Evolutionary conservation across 306 rosid genomes (phyloP), one percentile per base, ranked within the genome.

Genomic region (Astragalus glycyphyllos): DNA sequence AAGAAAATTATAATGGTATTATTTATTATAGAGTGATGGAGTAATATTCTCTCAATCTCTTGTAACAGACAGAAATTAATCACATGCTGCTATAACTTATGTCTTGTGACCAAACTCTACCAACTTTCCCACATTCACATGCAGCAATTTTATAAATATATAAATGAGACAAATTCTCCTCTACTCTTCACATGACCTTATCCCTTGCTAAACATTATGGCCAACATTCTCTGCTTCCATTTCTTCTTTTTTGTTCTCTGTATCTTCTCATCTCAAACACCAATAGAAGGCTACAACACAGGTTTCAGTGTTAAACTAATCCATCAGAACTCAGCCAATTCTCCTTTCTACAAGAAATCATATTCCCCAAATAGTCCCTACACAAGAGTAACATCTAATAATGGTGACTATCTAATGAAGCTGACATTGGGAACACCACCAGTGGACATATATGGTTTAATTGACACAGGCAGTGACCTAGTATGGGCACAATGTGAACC

Each of bases 401-500:
- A 72, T 14, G 87, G 88, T 0, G 83, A 85, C 40, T 78, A 81
- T 68, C 84, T 85, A 73, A 69, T 86, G 78, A 84, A 84, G 65
- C 67, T 85, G 57, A 45, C 94, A 3, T 5, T 86, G 38, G 87
- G 94, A 70, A 74, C 82, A 4, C 94, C 94, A 10, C 88, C 88
- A 0, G 62, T 72, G n/a, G 86, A 80, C 63, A 65, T 86, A 6
- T 85, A 84, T 55, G 87, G 85, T 51, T 74, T 81, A 65, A 64
- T 77, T 2, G 94, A 88, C 72, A 88, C 94, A 6, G 90, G 94
- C 5, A 85, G 90, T 53, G 87, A 84, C 66, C 85, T 81, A 1
- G 42, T 88, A 4, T 88, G 94, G 94, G 66, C 83, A 51, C 90
- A 88, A 14, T 88, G 94, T 16, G 2, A 41, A 6, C 90, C 93